Evolutionary conservation across 306 rosid genomes (phyloP).

Genomic region (Vicia sativa): DNA sequence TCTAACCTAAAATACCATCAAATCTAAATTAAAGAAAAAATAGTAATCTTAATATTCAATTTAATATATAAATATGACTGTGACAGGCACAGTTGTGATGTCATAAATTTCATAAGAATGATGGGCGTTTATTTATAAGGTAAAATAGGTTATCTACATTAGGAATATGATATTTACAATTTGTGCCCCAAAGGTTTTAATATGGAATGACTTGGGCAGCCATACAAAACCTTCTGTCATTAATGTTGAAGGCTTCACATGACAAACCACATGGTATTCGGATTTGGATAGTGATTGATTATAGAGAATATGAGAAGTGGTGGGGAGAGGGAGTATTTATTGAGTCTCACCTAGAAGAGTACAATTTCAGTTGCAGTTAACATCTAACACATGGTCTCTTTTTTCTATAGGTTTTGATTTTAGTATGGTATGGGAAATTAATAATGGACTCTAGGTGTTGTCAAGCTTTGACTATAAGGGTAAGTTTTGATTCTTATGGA

Average conservation of each 20-base stretch:
- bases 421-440: slow-evolving; percentile 49
- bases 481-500: slow-evolving; percentile 41
- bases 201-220: slow-evolving; percentile 48
- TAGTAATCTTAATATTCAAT: neutral
- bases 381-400: slow-evolving; percentile 54
- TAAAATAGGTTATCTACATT: slow-evolving; percentile 37
- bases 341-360: slow-evolving; percentile 47
- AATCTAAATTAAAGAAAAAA: slow-evolving; percentile 1
- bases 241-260: slow-evolving; percentile 52
- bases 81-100: slow-evolving; percentile 34
- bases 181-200: slow-evolving; percentile 31
- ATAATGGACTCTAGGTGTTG: slow-evolving; percentile 46
- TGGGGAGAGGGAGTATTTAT: slow-evolving; percentile 49
- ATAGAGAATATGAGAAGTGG: slow-evolving; percentile 34
- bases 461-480: slow-evolving; percentile 49
- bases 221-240: slow-evolving; percentile 49
- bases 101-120: slow-evolving; percentile 32
- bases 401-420: slow-evolving; percentile 45
- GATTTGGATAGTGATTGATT: slow-evolving; percentile 47
- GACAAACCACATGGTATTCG: slow-evolving; percentile 52
- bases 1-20: slow-evolving; percentile 32
- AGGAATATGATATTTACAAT: slow-evolving; percentile 43
- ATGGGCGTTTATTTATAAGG: slow-evolving; percentile 29
- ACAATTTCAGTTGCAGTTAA: slow-evolving; percentile 38
- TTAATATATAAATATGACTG: slow-evolving; percentile 15